phyloP scores from a whole-genome alignment of 2,329 filamentous ascomycete species.

The Passalora sequoiae region DNA sequence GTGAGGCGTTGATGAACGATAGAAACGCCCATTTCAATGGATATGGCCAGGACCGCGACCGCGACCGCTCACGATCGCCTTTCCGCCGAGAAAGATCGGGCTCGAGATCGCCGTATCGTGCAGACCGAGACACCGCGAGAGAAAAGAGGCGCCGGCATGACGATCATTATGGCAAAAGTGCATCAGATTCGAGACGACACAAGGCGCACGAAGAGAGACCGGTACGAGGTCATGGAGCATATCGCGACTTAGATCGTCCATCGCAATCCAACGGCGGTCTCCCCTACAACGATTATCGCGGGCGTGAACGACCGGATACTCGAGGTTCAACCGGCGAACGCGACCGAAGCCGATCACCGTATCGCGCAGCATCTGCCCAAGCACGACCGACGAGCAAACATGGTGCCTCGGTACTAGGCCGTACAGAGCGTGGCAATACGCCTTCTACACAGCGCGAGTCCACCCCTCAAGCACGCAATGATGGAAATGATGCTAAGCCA shows the following conservation, averaged over 20 bases:
- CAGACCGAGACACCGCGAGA: conserved; percentile 36
- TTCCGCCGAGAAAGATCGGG: conserved; percentile 40
- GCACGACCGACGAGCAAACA: conserved; percentile 11
- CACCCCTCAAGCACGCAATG: conserved; percentile 11
- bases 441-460: conserved; percentile 18
- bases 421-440: conserved; percentile 14
- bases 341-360: conserved; percentile 28
- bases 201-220: conserved; percentile 56
- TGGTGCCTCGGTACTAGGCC: conserved; percentile 13
- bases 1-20: conserved; percentile 19
- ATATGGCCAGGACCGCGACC: conserved; percentile 42
- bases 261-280: conserved; percentile 21
- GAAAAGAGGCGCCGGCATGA: conserved; percentile 64
- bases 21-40: conserved; percentile 28
- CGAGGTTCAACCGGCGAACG: conserved; percentile 11
- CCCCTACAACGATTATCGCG: conserved; percentile 10
- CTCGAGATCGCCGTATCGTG: conserved; percentile 29
- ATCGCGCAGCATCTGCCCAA: conserved; percentile 14
- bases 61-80: conserved; percentile 49
- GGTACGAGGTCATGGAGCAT: conserved; percentile 28
- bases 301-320: conserved; percentile 6
- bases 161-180: conserved; percentile 49
- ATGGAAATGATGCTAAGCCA: conserved; percentile 15
- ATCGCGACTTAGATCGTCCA: conserved; percentile 40
- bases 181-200: conserved; percentile 55